These are phyloP conservation scores for Pezicula radicicola DNA, from an alignment of 2,329 filamentous ascomycete species.

Conservation along the genomic window DNA sequence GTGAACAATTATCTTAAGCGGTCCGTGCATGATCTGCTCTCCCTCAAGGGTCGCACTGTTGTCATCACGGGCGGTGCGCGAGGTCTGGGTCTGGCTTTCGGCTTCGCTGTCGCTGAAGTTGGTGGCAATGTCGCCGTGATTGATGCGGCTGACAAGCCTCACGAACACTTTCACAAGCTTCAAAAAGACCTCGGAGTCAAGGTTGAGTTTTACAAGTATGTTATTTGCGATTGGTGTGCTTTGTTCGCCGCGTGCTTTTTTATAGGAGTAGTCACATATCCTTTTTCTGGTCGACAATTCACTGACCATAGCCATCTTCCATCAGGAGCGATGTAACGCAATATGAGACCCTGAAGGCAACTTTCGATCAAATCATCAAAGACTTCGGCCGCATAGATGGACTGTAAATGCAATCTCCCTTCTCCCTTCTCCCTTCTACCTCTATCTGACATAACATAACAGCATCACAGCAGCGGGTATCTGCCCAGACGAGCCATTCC, in stretches of 20 bases:
- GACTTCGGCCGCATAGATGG: background rate
- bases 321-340: background rate
- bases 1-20: no score
- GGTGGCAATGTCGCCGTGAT: no score
- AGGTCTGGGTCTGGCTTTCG: no score
- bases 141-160: background rate
- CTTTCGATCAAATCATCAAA: background rate
- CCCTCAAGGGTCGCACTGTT: no score
- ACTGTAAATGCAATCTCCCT: no score
- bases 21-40: no score
- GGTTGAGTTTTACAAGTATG: background rate
- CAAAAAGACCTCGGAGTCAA: background rate
- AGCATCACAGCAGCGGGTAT: no score
- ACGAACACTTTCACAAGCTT: background rate
- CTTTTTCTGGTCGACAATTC: background rate
- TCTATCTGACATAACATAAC: no score
- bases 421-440: no score
- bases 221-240: background rate
- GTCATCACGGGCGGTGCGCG: no score
- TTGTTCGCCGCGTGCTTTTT: background rate
- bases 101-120: no score
- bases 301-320: background rate
- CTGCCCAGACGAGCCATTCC: no score
- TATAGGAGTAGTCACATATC: background rate
- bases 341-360: background rate